Percentiles rank a stretch among this genome's conserved stretches.
These are phyloP conservation scores for Alternaria gansuensis DNA, from an alignment of 2,329 filamentous ascomycete genomes.

Conservation along the genomic window DNA sequence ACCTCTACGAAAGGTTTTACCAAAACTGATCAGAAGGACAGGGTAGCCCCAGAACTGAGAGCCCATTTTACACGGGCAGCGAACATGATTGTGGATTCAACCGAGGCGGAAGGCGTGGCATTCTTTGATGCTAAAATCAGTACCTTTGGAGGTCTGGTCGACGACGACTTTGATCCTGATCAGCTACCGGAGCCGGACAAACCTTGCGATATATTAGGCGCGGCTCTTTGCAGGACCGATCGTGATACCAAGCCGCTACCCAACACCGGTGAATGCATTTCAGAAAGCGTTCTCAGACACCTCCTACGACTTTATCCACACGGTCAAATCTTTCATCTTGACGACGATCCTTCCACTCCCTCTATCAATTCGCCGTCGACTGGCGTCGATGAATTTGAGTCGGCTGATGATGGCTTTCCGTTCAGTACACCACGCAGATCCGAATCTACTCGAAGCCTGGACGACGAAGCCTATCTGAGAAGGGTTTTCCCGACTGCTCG, in stretches of 20 bases:
- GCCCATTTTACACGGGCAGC: slow-evolving; percentile 49
- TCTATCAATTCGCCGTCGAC: slow-evolving; percentile 31
- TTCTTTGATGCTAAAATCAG: slow-evolving; percentile 54
- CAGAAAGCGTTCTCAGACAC: slow-evolving; percentile 46
- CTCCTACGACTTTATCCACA: slow-evolving; percentile 48
- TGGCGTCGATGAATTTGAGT: slow-evolving; percentile 26
- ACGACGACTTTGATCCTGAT: slow-evolving; percentile 48
- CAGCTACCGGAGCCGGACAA: slow-evolving; percentile 46
- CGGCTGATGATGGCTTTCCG: slow-evolving; percentile 36
- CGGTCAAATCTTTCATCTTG: slow-evolving; percentile 53
- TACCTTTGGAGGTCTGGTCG: slow-evolving; percentile 50
- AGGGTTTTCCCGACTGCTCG: slow-evolving; percentile 50
- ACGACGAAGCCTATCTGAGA: slow-evolving; percentile 48
- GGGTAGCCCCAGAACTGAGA: slow-evolving; percentile 44
- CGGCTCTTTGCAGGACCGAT: slow-evolving; percentile 34
- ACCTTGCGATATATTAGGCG: slow-evolving; percentile 44
- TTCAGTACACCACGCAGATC: slow-evolving; percentile 38
- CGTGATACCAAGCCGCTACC: slow-evolving; percentile 21
- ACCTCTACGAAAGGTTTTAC: slow-evolving; percentile 24
- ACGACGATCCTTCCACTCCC: slow-evolving; percentile 34
- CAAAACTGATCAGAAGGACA: slow-evolving; percentile 33
- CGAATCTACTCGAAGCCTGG: slow-evolving; percentile 43
- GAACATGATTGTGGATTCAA: slow-evolving; percentile 52
- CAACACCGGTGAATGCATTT: slow-evolving; percentile 36
- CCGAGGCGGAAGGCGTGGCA: slow-evolving; percentile 49